Evolutionary conservation across 2,329 filamentous ascomycete species (phyloP), one percentile per base, ranked within the genome.

Genomic region (Aspergillus calidoustus): DNA sequence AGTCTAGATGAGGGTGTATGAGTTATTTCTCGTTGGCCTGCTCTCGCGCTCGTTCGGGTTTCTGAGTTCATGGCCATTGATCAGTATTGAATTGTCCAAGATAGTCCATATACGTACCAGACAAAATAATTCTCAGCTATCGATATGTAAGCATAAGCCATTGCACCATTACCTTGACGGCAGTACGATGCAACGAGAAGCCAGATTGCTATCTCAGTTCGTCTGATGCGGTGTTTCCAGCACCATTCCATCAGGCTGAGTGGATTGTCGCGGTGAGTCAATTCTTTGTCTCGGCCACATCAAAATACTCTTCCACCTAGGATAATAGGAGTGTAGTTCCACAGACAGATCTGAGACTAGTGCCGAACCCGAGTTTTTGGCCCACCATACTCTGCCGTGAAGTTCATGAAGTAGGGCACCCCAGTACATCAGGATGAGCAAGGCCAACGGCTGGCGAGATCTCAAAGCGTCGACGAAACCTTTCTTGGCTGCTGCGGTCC

Each of bases 351-450:
- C 74, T 4, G 68, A 67, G 3, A 75, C 67, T 17, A 76, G 59
- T 7, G 69, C 71, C 15, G 66, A 68, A 1, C 73, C 75, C 4
- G 75, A 75, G 9, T 71, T 69, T 22, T 66, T 67, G n/a, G 74
- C 73, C 75, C 75, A 77, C 75, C 75, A 77, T 52, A 70, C 61
- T 22, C 66, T 64, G 5, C 69, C 71, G 64, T 77, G 68, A 23
- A 77, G 64, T 47, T 73, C 65, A 7, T 69, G 69, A 1, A 77
- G 65, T 4, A 77, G 47, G 11, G 74, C 73, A 1, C 72, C 75
- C 75, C 75, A 77, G 51, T 77, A 71, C 70, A 75, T 71, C 11
- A 77, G 69, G 25, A 76, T 71, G 44, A 77, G 55, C 9, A 77
- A 58, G 1, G 75, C 66, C 25, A 76, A 60, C 2, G 73, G 70